These are phyloP conservation scores for Ascoidea asiatica DNA, from an alignment of 805 yeast genomes.

Conservation along the genomic window DNA sequence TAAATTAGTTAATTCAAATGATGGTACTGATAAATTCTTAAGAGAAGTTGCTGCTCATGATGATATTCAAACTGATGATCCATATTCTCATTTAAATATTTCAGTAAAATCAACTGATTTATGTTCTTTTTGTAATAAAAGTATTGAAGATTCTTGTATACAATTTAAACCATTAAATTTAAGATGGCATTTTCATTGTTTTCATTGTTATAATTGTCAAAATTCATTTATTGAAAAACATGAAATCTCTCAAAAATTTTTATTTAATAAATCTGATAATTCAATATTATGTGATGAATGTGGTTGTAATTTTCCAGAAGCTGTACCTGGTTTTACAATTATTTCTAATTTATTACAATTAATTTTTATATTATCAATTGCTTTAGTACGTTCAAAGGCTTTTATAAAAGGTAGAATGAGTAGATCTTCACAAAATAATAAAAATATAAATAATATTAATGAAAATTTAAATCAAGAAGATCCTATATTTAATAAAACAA, in stretches of 20 bases:
- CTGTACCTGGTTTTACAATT: constrained; percentile 39
- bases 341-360: constrained; percentile 65
- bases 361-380: constrained; percentile 67
- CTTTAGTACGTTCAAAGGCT: constrained; percentile 57
- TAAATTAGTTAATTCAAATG: constrained; percentile 39
- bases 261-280: constrained; percentile 20
- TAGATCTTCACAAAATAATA: neutral
- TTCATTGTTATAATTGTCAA: constrained; percentile 49
- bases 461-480: constrained; percentile 11
- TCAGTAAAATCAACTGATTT: constrained; percentile 58
- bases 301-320: constrained; percentile 33
- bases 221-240: constrained; percentile 23
- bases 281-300: constrained; percentile 51
- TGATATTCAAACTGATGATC: constrained; percentile 17
- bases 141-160: constrained; percentile 78
- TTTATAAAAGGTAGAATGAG: constrained; percentile 32
- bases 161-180: constrained; percentile 31
- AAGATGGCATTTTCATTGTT: constrained; percentile 78
- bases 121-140: constrained; percentile 56
- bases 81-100: constrained; percentile 29
- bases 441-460: neutral
- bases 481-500: constrained; percentile 51
- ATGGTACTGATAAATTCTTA: constrained; percentile 52
- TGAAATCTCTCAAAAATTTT: constrained; percentile 33
- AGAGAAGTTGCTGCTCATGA: constrained; percentile 36